Base-by-base conservation (phyloP, 108 stramenopile genomes). In the Skeletonema potamos region DNA sequence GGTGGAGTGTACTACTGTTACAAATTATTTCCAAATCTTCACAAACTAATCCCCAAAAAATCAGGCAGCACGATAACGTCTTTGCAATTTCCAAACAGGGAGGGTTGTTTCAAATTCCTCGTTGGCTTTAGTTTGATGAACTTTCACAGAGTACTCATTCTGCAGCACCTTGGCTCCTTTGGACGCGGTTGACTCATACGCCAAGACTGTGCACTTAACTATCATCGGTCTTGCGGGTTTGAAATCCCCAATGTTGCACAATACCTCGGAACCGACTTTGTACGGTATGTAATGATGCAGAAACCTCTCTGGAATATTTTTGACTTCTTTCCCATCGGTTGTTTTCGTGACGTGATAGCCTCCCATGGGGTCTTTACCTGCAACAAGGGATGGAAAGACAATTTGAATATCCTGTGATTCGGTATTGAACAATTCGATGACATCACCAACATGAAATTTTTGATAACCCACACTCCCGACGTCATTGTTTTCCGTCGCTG, bases 1-100 rank as follows among this genome's bases (percentile, higher is more conserved):
- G 36, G 36, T 37, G 10, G 36, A n/a, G n/a, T n/a, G n/a, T n/a
- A n/a, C n/a, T n/a, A n/a, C n/a, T n/a, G n/a, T n/a, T n/a, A n/a
- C n/a, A n/a, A n/a, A n/a, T n/a, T n/a, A n/a, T n/a, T n/a, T n/a
- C n/a, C n/a, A n/a, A 6, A 32, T 6, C 30, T 32, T 32, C 0
- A 41, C 6, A 41, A 2, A 0, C 9, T 2, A 10, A 41, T 10
- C 9, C 10, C 2, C 39, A 41, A 41, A 32, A 6, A 32, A 6
- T 6, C 39, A 13, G 9, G 39, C 39, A 41, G 9, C 34, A 41
- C 39, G 32, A 48, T 76, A 68, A 63, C 62, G 74, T 37, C 74
- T 39, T 58, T 76, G 74, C 60, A 76, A 27, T 60, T 76, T 76
- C 74, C 74, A 76, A 27, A 76, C 74, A 32, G 74, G 74, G 6